Base-by-base conservation (phyloP, 2,329 filamentous ascomycete species). In the Colletotrichum sp. region DNA sequence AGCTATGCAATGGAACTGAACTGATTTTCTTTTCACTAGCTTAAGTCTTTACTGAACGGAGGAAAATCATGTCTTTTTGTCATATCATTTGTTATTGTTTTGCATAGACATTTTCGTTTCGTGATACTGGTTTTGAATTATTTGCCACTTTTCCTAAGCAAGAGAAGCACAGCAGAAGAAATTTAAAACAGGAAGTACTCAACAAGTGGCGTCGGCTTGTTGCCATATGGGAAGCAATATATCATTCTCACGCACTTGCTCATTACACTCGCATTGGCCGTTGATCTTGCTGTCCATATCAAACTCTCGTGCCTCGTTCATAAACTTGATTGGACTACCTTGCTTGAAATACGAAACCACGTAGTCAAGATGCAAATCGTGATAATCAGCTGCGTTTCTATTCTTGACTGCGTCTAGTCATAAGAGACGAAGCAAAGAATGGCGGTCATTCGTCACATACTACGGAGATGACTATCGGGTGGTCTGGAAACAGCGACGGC, bases 51-150 rank as follows among this genome's bases (percentile, higher is more conserved):
- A 43, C 34, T n/a, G 36, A 43, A 8, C 0, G 1, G 8, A 43
- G 36, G 36, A 0, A 18, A 43, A 3, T 3, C 16, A n/a, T 43
- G 5, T 43, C 16, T 43, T 43, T 13, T 43, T 43, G 16, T 43
- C 0, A 43, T 43, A n/a, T 43, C 0, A 9, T 43, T 43, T 18
- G 8, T 10, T n/a, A 18, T 43, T 6, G 8, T 10, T 38, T 18
- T 18, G 36, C 16, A 43, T 43, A 10, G 0, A 43, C 8, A 43
- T 43, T 0, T 43, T 43, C 8, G 38, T 43, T 43, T 5, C 3
- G 0, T 43, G 18, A n/a, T n/a, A 6, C 0, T 10, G 9, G 3
- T 43, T 43, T 43, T 2, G 5, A 10, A 10, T 16, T 43, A 6
- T 10, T 3, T 43, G 9, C 9, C 9, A 43, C 18, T n/a, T 43